These are phyloP conservation scores for Stagonosporopsis rhizophila DNA, from an alignment of 2,329 filamentous ascomycete genomes.

Conservation along the genomic window DNA sequence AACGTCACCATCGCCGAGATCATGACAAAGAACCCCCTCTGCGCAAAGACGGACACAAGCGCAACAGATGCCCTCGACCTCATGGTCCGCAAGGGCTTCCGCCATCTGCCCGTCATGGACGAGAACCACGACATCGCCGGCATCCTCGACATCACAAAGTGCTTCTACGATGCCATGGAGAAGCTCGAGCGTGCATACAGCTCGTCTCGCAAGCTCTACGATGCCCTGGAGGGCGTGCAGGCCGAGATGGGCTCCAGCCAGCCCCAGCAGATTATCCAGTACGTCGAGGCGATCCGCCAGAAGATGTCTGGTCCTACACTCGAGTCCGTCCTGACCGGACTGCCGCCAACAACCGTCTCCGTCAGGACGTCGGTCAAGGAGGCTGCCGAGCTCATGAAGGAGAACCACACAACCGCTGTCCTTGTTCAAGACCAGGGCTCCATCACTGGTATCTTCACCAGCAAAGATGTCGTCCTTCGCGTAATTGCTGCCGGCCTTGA, in stretches of 20 bases:
- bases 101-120: slow-evolving; percentile 98
- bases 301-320: slow-evolving; percentile 99
- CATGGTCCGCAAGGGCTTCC: slow-evolving; percentile 98
- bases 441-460: slow-evolving; percentile 99
- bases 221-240: slow-evolving; percentile 96
- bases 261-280: slow-evolving; percentile 98
- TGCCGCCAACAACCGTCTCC: slow-evolving; percentile 92
- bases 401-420: slow-evolving; percentile 96
- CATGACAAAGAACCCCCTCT: slow-evolving; percentile 99
- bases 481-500: slow-evolving; percentile 97
- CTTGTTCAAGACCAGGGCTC: slow-evolving; percentile 95
- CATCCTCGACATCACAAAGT: slow-evolving; percentile 98
- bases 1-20: slow-evolving; percentile 95
- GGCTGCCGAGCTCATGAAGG: slow-evolving; percentile 94
- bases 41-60: slow-evolving; percentile 95
- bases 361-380: slow-evolving; percentile 97
- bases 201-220: slow-evolving; percentile 97
- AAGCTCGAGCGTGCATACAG: slow-evolving; percentile 97
- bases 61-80: slow-evolving; percentile 96
- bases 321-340: slow-evolving; percentile 89
- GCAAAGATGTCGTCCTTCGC: slow-evolving; percentile 97
- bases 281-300: slow-evolving; percentile 90
- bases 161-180: slow-evolving; percentile 99
- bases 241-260: slow-evolving; percentile 95
- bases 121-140: slow-evolving; percentile 99